A percentile compares a stretch with the other conserved stretches of the same genome.
These are phyloP conservation scores for Rhinocladiella mackenziei DNA, from an alignment of 2,329 filamentous ascomycete species.

Conservation along the genomic window DNA sequence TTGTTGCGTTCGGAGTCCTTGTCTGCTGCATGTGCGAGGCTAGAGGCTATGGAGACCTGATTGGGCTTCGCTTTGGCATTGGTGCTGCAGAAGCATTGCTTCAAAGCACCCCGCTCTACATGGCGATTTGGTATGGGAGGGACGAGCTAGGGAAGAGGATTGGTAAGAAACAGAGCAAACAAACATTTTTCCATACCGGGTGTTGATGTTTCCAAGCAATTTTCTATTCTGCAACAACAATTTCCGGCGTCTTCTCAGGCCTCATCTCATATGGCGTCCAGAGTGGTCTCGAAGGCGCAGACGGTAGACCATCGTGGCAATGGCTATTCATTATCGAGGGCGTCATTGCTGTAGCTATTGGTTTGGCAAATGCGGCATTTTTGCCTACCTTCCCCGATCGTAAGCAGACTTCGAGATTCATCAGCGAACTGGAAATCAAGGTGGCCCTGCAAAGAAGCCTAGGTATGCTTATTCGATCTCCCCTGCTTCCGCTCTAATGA, in stretches of 20 bases:
- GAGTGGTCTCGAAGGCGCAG: slow-evolving; percentile 54
- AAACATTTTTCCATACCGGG: slow-evolving; percentile 30
- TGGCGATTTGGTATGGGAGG: slow-evolving; percentile 7
- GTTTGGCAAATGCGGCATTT: slow-evolving; percentile 54
- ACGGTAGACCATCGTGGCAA: slow-evolving; percentile 58
- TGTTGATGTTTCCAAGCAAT: slow-evolving; percentile 36
- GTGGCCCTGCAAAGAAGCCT: not conserved
- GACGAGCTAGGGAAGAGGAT: slow-evolving; percentile 10
- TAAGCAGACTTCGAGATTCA: slow-evolving; percentile 3
- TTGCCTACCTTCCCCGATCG: slow-evolving; percentile 60
- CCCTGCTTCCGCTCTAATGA: not conserved
- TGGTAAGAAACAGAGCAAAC: slow-evolving; percentile 1
- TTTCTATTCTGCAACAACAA: slow-evolving; percentile 55
- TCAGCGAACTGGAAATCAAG: slow-evolving; percentile 1
- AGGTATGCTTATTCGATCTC: not conserved
- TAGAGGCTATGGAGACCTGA: slow-evolving; percentile 1
- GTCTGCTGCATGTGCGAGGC: slow-evolving; percentile 4
- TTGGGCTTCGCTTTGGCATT: slow-evolving; percentile 8
- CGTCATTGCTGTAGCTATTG: slow-evolving; percentile 58
- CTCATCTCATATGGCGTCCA: slow-evolving; percentile 62
- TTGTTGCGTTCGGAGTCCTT: slow-evolving; percentile 8
- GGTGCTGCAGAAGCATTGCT: slow-evolving; percentile 11
- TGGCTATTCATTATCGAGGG: slow-evolving; percentile 71
- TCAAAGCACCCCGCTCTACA: slow-evolving; percentile 3
- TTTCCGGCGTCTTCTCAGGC: slow-evolving; percentile 68